Conservation (phyloP, 495 filamentous ascomycete species). For the Penicillium pancosmium region DNA sequence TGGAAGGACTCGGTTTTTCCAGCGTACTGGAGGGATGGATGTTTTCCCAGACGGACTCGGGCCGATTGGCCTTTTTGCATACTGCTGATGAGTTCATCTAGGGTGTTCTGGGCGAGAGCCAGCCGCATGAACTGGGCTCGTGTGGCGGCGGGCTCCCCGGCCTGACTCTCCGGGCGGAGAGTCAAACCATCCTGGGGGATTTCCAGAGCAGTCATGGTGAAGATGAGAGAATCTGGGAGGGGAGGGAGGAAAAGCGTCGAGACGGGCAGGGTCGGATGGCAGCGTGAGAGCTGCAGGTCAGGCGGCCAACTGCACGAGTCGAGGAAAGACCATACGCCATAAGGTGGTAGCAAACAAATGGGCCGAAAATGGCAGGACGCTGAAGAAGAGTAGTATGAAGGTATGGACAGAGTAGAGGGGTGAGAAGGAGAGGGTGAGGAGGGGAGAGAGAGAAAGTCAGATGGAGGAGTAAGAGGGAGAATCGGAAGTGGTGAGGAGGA, state of each 20-base stretch:
- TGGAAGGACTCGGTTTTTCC: constrained; percentile 55
- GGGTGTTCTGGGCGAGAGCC: constrained; percentile 62
- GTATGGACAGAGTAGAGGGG: neutral
- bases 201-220: constrained; percentile 45
- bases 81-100: constrained; percentile 71
- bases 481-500: constrained; percentile 18
- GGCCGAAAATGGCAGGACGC: constrained; percentile 21
- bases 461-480: constrained; percentile 18
- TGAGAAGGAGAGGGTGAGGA: constrained; percentile 12
- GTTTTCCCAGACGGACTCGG: constrained; percentile 48
- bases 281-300: constrained; percentile 51
- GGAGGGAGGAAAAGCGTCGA: constrained; percentile 20
- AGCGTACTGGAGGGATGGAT: constrained; percentile 54
- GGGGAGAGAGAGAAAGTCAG: constrained; percentile 16
- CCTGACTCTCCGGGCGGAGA: constrained; percentile 43
- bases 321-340: constrained; percentile 46
- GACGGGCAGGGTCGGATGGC: constrained; percentile 40
- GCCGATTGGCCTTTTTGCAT: constrained; percentile 64
- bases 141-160: constrained; percentile 36
- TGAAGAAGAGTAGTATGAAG: neutral
- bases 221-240: constrained; percentile 17
- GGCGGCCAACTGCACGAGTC: constrained; percentile 45
- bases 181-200: constrained; percentile 53
- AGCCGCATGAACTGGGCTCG: constrained; percentile 63
- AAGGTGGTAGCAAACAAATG: constrained; percentile 27